Evolutionary conservation across 176 grass and related monocot species (phyloP).

Genomic region (Alopecurus myosuroides): DNA sequence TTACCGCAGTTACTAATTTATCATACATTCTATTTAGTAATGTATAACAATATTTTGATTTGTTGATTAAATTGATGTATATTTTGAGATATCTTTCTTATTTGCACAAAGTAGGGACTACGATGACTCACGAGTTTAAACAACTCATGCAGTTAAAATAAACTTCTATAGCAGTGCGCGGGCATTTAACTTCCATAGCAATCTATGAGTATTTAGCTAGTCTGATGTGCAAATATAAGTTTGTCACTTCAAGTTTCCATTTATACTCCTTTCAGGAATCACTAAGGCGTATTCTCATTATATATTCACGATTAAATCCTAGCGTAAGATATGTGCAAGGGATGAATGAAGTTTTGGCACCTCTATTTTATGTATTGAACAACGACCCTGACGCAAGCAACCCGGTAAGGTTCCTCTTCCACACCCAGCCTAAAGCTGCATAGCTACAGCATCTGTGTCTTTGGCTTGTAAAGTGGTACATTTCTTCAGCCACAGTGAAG

Average conservation of each 20-base stretch:
- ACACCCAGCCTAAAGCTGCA: background rate
- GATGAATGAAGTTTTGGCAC: constrained; percentile 98
- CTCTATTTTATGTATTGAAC: constrained; percentile 75
- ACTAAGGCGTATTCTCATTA: constrained; percentile 82
- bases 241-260: constrained; percentile 17
- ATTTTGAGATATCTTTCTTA: background rate
- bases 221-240: constrained; percentile 6
- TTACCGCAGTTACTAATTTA: background rate
- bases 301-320: constrained; percentile 94
- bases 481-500: background rate
- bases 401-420: constrained; percentile 49
- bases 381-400: constrained; percentile 47
- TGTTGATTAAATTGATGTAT: background rate
- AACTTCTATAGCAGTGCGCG: too few species aligned
- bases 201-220: background rate
- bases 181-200: background rate
- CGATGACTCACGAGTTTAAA: background rate
- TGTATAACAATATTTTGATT: background rate
- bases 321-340: constrained; percentile 91
- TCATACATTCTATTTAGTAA: background rate
- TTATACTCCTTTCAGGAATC: constrained; percentile 54
- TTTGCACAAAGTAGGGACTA: background rate
- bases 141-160: background rate
- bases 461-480: background rate
- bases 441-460: background rate